Conservation (phyloP, 345 rosid species). For the Corchorus olitorius region DNA sequence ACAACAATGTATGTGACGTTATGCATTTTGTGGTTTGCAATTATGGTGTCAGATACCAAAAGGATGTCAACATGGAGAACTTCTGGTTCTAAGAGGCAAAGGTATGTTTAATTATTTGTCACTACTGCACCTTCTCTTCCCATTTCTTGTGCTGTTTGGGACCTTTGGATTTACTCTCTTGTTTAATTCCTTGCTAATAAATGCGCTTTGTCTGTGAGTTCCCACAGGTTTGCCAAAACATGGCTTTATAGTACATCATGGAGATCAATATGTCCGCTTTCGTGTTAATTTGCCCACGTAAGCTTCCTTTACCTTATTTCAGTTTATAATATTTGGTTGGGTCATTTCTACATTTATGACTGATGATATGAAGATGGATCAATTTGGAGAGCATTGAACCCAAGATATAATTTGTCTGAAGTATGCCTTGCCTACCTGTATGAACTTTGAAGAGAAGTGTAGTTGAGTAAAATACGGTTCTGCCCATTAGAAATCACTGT, state of each 20-base stretch:
- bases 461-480: neutral
- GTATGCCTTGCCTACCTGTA: neutral
- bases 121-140: neutral
- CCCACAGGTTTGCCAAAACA: conserved; percentile 72
- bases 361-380: neutral
- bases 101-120: conserved; percentile 40
- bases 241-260: conserved; percentile 69
- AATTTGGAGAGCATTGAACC: neutral
- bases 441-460: neutral
- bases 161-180: neutral
- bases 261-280: conserved; percentile 92
- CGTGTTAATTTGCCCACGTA: conserved; percentile 79
- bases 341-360: neutral
- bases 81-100: conserved; percentile 75
- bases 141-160: conserved; percentile 15
- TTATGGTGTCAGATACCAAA: conserved; percentile 72
- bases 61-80: conserved; percentile 87
- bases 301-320: conserved; percentile 28
- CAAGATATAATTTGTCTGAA: neutral
- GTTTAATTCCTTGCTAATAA: conserved; percentile 7
- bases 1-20: neutral
- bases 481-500: neutral
- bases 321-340: neutral
- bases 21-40: conserved; percentile 21
- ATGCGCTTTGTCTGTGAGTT: conserved; percentile 24